These are phyloP conservation scores for Hyaloperonospora arabidopsidis DNA, from an alignment of 352 stramenopile genomes.

Conservation along the genomic window DNA sequence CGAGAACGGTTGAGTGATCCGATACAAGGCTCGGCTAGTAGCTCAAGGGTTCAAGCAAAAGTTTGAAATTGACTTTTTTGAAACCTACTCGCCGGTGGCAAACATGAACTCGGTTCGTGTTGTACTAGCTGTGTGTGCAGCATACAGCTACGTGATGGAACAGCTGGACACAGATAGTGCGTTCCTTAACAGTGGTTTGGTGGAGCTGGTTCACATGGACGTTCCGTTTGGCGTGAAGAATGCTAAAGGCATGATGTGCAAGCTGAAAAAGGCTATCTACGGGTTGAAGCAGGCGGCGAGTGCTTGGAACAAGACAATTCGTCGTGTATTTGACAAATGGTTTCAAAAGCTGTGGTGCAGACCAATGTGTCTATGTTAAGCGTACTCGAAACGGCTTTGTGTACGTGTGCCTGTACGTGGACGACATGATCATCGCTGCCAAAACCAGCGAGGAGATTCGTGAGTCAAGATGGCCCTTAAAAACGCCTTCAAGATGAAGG, in stretches of 20 bases:
- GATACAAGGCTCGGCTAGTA: neutral
- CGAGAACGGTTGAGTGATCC: neutral
- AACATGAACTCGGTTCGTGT: neutral
- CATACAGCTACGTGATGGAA: neutral
- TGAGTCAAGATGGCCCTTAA: too few species aligned
- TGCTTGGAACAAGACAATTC: neutral
- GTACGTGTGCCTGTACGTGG: neutral
- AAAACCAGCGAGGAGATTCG: too few species aligned
- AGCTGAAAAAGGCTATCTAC: neutral
- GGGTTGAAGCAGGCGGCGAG: neutral
- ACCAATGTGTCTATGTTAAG: neutral
- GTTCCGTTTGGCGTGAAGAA: neutral
- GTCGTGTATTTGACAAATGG: neutral
- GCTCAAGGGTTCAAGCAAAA: neutral
- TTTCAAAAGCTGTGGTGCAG: neutral
- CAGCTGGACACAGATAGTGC: neutral
- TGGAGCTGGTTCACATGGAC: neutral
- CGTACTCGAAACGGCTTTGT: neutral
- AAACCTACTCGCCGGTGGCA: neutral
- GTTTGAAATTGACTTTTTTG: neutral
- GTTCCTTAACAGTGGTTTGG: neutral
- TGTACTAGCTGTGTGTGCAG: neutral
- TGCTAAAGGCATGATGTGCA: neutral
- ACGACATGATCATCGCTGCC: conserved; percentile 1
- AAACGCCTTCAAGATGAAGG: neutral